A percentile compares a stretch with the other conserved stretches of the same genome.
phyloP scores from a whole-genome alignment of 1,284 basidiomycete species.

The Irpex lacteus region DNA sequence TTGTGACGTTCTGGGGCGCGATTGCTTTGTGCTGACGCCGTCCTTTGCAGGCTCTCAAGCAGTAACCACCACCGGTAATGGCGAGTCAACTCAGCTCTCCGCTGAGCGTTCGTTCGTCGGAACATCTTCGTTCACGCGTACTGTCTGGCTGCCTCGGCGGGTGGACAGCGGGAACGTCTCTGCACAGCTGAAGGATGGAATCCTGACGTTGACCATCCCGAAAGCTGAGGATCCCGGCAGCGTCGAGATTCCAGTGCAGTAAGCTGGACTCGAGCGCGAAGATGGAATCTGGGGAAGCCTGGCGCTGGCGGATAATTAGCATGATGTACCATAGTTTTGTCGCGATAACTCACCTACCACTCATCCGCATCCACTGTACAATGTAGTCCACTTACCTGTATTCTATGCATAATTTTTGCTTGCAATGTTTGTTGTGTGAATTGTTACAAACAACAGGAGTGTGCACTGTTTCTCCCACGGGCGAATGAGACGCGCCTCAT shows the following conservation, averaged over 20 bases:
- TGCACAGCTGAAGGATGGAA: constrained; percentile 67
- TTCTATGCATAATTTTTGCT: neutral
- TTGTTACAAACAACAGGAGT: neutral
- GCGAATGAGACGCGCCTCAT: constrained; percentile 17
- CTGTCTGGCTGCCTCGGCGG: constrained; percentile 65
- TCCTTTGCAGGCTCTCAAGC: constrained; percentile 22
- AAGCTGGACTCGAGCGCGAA: constrained; percentile 5
- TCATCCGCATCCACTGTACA: neutral
- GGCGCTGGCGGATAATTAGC: neutral
- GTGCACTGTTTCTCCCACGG: constrained; percentile 10
- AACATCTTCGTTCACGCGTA: constrained; percentile 58
- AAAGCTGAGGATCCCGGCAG: constrained; percentile 58
- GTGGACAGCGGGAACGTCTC: constrained; percentile 56
- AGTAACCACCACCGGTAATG: constrained; percentile 26
- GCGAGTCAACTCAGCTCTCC: constrained; percentile 42
- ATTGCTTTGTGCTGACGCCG: neutral
- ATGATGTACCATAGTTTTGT: neutral
- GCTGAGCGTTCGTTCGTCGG: constrained; percentile 57
- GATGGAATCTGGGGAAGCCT: neutral
- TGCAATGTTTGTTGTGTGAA: neutral
- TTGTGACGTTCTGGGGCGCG: neutral
- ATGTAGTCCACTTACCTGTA: neutral
- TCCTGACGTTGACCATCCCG: constrained; percentile 61
- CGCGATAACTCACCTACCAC: neutral
- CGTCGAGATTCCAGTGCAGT: constrained; percentile 36